These are phyloP conservation scores for Trichoderma harzianum DNA, from an alignment of 2,329 filamentous ascomycete genomes.

Conservation along the genomic window DNA sequence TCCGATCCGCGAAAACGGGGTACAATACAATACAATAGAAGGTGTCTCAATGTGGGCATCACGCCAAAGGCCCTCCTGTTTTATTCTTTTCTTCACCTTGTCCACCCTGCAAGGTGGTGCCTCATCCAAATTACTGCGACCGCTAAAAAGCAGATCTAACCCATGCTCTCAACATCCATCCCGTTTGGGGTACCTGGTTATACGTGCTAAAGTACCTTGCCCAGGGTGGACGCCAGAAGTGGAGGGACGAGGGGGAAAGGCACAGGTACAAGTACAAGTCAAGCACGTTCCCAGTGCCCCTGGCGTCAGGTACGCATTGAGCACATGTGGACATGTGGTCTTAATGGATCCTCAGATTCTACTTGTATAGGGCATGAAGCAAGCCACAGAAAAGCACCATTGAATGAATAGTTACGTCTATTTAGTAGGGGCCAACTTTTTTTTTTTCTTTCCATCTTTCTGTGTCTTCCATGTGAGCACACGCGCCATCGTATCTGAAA, in stretches of 20 bases:
- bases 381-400: background rate
- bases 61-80: background rate
- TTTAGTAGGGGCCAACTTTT: background rate
- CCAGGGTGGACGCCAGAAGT: conserved; percentile 3
- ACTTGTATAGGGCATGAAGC: background rate
- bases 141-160: background rate
- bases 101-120: background rate
- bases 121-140: background rate
- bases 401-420: background rate
- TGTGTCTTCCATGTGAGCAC: background rate
- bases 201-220: background rate
- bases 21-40: background rate
- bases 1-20: background rate
- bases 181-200: conserved; percentile 9
- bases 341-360: background rate
- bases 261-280: background rate
- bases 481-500: conserved; percentile 24
- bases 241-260: background rate
- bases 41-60: background rate
- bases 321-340: background rate
- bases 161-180: conserved; percentile 6
- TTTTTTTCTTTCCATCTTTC: background rate
- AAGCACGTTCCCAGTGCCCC: background rate
- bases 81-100: background rate
- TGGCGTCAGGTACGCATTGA: conserved; percentile 3